phyloP scores from a whole-genome alignment of 306 rosid species.

The Astragalus glycyphyllos region DNA sequence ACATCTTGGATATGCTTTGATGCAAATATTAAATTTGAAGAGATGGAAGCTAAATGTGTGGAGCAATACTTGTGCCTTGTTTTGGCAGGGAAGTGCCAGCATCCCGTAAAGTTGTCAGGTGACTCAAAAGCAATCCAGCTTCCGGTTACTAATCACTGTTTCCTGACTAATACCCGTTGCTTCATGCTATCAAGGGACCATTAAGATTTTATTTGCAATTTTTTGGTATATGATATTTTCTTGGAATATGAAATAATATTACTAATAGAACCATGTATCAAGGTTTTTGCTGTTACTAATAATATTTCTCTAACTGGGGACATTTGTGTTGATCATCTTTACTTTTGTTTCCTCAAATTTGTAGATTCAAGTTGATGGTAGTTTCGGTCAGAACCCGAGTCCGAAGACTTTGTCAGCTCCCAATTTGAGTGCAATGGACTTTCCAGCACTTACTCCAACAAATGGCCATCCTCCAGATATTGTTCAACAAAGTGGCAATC shows the following conservation, averaged over 20 bases:
- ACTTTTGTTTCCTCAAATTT: conserved; percentile 39
- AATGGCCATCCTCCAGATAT: conserved; percentile 71
- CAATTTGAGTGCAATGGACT: conserved; percentile 80
- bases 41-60: conserved; percentile 40
- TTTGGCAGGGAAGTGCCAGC: conserved; percentile 41
- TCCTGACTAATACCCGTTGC: conserved; percentile 27
- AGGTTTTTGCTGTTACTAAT: conserved; percentile 17
- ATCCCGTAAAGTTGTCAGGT: conserved; percentile 38
- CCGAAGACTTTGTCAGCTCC: conserved; percentile 77
- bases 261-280: neutral
- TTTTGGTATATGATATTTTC: conserved; percentile 8
- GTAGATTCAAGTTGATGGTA: conserved; percentile 94
- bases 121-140: conserved; percentile 41
- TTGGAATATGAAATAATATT: conserved; percentile 17
- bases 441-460: conserved; percentile 75
- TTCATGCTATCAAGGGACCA: conserved; percentile 19
- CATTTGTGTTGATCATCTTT: conserved; percentile 13
- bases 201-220: conserved; percentile 14
- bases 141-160: conserved; percentile 33
- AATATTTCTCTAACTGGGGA: conserved; percentile 23
- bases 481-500: conserved; percentile 67
- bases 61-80: conserved; percentile 44
- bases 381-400: conserved; percentile 70
- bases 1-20: conserved; percentile 22
- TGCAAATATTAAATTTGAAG: conserved; percentile 20